Base-by-base conservation (phyloP, 1,284 basidiomycete species). In the Marasmius fiardii region DNA sequence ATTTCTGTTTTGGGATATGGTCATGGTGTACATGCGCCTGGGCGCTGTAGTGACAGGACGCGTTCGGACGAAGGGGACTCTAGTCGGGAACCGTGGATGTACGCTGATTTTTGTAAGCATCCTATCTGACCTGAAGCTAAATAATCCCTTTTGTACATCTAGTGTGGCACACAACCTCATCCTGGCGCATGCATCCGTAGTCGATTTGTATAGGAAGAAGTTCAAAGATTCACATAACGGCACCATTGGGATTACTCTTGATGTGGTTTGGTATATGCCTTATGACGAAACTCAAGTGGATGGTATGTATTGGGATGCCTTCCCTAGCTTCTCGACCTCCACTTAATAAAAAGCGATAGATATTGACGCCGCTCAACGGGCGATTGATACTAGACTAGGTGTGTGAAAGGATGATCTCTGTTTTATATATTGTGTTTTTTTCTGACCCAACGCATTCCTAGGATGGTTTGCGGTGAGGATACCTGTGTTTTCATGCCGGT, bases 41-140 rank as follows among this genome's bases (percentile, higher is more conserved):
- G 87, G 23, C 76, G 85, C 54, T 82, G 81, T 53, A 86, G 81
- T 65, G 76, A 87, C 66, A 77, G 85, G 24, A 63, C 64, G 34
- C 76, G 77, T 50, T 84, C 78, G 20, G 61, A 71, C 1, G 79
- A 81, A 67, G 85, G 86, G 47, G 74, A 86, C 63, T 82, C 82
- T 45, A 74, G 77, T 33, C 85, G 79, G 2, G 88, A 91, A 68
- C 86, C 87, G 8, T 91, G 83, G 81, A 86, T 88, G 83, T 87
- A 62, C 53, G 82, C 71, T 18, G 53, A 52, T 51, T 52, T 48
- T 44, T n/a, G 52, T 57, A 18, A 61, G 24, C 43, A 45, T 52
- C 48, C 35, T 43, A 51, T 26, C 31, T 50, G 51, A 37, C 53
- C n/a, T 43, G 48, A 49, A 56, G 47, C 48, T 44, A 28, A 45